Base-by-base conservation (phyloP, 2,329 filamentous ascomycete genomes). In the Monosporascus sp. region DNA sequence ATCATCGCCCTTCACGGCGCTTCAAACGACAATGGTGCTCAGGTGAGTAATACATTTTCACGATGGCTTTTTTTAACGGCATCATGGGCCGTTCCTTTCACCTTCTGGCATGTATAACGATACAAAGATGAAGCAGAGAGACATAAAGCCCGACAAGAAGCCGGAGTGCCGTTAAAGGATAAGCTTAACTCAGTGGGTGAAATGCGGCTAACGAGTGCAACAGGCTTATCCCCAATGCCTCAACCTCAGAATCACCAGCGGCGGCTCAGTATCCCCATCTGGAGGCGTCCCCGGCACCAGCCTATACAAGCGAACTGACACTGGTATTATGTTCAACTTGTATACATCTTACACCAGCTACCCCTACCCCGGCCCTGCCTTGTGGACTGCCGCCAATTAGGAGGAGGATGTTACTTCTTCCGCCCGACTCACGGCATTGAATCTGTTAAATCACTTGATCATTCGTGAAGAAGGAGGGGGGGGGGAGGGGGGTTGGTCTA, bases 1-100 rank as follows among this genome's bases (percentile, higher is more conserved):
- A 74, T 78, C 59, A 74, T 79, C 54, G 76, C 75, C 18, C 69
- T 79, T 7, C 76, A 79, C 67, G 67, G 68, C 22, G 76, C 70
- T 22, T 67, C 62, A 4, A 59, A 53, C 15, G 52, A 41, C 47
- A 58, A 65, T 6, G 70, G 70, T 44, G 74, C 74, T 1, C 60
- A 62, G 43, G 43, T 27, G 7, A 44, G 41, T 18, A 20, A 41
- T 18, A 5, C 9, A 9, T 41, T 41, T 17, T 18, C 18, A 18
- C 18, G 17, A 18, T 18, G 3, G 1, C 1, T 9, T 3, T 47
- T n/a, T 22, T 7, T 17, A 25, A 35, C 11, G 9, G 11, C 3
- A 35, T 14, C 11, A 9, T 35, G 31, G 31, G 31, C 4, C 31
- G 31, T 11, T 35, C 31, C 31, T 11, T 14, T 35, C 11, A 14